These are phyloP conservation scores for Starmerella vaccinii DNA, from an alignment of 805 yeast species.

Conservation along the genomic window DNA sequence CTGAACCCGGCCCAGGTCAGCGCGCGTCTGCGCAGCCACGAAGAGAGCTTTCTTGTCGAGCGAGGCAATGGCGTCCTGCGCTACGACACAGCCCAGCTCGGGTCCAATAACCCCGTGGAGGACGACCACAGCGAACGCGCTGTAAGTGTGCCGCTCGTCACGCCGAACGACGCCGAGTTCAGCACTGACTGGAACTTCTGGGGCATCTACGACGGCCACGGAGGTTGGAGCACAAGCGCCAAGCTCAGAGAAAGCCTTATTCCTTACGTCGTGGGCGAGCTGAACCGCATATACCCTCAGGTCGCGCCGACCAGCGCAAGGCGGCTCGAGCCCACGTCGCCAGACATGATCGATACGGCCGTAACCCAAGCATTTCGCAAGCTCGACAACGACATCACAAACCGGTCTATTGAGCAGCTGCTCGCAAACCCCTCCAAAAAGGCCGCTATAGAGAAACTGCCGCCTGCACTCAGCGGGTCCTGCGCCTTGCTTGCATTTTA, in stretches of 20 bases:
- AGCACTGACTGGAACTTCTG: conserved; percentile 80
- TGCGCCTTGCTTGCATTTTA: conserved; percentile 84
- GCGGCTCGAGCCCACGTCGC: conserved; percentile 48
- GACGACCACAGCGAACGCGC: conserved; percentile 81
- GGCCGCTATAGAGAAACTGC: conserved; percentile 57
- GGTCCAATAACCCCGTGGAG: conserved; percentile 88
- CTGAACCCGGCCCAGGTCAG: conserved; percentile 52
- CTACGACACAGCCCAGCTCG: conserved; percentile 80
- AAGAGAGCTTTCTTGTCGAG: conserved; percentile 69
- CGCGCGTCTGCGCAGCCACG: conserved; percentile 53
- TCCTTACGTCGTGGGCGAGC: conserved; percentile 62
- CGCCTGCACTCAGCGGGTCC: conserved; percentile 93
- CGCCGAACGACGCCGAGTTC: conserved; percentile 35
- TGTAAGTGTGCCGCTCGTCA: conserved; percentile 47
- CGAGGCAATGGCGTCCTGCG: conserved; percentile 81
- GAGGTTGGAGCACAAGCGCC: conserved; percentile 90
- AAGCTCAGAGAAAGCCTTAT: conserved; percentile 72
- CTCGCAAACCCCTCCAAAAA: conserved; percentile 55
- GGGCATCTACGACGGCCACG: conserved; percentile 94
- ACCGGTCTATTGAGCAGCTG: conserved; percentile 58
- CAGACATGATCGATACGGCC: conserved; percentile 66
- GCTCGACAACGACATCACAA: conserved; percentile 78
- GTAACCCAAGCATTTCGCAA: conserved; percentile 69
- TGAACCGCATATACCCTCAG: conserved; percentile 49
- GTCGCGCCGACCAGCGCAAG: conserved; percentile 37